Evolutionary conservation across 1,284 basidiomycete species (phyloP), one percentile per base, ranked within the genome.

Genomic region (Fomitopsis pinicola): DNA sequence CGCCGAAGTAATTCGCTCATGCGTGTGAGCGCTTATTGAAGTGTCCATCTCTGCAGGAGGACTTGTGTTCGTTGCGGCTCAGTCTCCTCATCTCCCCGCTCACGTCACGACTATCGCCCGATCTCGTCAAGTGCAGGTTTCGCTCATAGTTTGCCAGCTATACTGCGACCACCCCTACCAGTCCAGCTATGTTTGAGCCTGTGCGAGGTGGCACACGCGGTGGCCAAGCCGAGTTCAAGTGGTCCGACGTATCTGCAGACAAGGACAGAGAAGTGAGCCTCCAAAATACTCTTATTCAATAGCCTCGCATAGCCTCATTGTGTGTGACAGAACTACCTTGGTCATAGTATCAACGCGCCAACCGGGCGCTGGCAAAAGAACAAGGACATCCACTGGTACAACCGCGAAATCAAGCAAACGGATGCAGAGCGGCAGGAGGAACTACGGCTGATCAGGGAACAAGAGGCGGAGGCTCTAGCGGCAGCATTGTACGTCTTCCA

Each of bases 321-420:
- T n/a, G 59, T 17, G 57, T 44, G 54, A 63, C 73, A 95, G 88
- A 89, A 95, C 74, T 96, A 96, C 72, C 86, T 97, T 1, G 94
- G 94, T 5, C 91, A 94, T 70, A 94, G 93, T 64, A 88, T 96
- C 75, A 95, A 96, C 69, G 94, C 94, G 1, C 94, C 94, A 0
- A 92, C 92, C 2, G 94, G 95, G 3, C 81, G 95, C 64, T 97
- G 94, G 94, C 94, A 97, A 76, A 95, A 95, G 77, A 93, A 94
- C 78, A 94, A 95, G 72, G 94, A 97, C 69, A 78, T 97, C 19
- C 94, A 97, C 71, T 97, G 94, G 94, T 97, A 97, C 72, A 84
- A 78, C 64, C 86, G 94, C 40, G 92, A 95, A 2, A 46, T 69
- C 12, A 67, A 75, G 0, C 65, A 73, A 7, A 66, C 66, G 0